Evolutionary conservation across 2,329 filamentous ascomycete genomes (phyloP).

Genomic region (Calycina marina): DNA sequence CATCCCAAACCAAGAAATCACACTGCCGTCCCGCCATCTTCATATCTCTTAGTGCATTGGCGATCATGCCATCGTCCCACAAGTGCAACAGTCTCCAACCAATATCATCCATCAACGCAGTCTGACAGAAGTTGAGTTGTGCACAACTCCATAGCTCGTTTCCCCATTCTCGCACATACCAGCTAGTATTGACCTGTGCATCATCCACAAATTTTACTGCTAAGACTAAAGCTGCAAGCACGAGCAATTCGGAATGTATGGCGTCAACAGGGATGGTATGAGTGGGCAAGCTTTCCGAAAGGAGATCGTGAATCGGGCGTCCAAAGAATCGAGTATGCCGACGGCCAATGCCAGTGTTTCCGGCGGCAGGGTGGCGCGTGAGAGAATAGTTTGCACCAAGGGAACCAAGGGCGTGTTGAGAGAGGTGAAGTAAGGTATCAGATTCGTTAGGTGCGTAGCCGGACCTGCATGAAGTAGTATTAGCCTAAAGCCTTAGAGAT

Average conservation of each 20-base stretch:
- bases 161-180: slow-evolving; percentile 41
- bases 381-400: slow-evolving; percentile 45
- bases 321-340: slow-evolving; percentile 51
- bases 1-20: slow-evolving; percentile 4
- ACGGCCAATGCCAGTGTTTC: slow-evolving; percentile 50
- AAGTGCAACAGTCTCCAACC: slow-evolving; percentile 48
- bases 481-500: neutral
- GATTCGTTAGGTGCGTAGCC: slow-evolving; percentile 50
- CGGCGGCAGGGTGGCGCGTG: slow-evolving; percentile 40
- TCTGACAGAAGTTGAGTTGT: slow-evolving; percentile 50
- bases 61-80: slow-evolving; percentile 39
- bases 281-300: slow-evolving; percentile 48
- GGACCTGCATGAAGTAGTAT: slow-evolving; percentile 33
- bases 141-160: slow-evolving; percentile 40
- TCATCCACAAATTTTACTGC: slow-evolving; percentile 54
- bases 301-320: slow-evolving; percentile 43
- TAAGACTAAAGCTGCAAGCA: slow-evolving; percentile 46
- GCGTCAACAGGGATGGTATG: slow-evolving; percentile 35
- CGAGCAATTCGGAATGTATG: slow-evolving; percentile 46
- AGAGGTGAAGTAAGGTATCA: slow-evolving; percentile 49
- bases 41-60: slow-evolving; percentile 48
- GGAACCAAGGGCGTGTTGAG: slow-evolving; percentile 41
- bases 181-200: slow-evolving; percentile 34
- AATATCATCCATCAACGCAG: slow-evolving; percentile 48
- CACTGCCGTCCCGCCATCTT: slow-evolving; percentile 33